Evolutionary conservation across 495 filamentous ascomycete species (phyloP), one percentile per base, ranked within the genome.

Genomic region (Penicillium canescens): DNA sequence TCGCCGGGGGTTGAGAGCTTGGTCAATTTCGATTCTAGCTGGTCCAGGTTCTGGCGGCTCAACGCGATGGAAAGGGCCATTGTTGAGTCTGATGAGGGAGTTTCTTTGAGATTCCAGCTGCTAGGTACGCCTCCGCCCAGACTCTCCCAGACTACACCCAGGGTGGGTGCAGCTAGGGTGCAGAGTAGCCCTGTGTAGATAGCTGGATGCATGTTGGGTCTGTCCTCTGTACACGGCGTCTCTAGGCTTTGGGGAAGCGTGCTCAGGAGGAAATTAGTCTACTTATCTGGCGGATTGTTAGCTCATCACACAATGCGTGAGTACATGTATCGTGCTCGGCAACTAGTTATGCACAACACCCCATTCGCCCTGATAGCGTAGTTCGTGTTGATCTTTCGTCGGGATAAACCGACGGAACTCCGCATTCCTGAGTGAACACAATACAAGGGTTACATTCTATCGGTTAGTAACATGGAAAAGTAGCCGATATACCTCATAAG

Each of bases 1-100:
- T 77, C 61, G 10, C 77, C 77, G 3, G 83, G 83, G 8, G 82
- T 83, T 1, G 83, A 84, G 18, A 86, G 70, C 39, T 79, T 72
- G 20, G 76, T 63, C 50, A 85, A 65, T 38, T 74, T 77, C 33
- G 73, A 70, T 67, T 84, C 78, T 7, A 86, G 63, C 46, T 81
- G 77, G n/a, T 73, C 77, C 9, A 80, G 55, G 42, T 78, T 82
- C 55, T 81, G 70, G 59, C 77, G 73, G 13, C 52, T 57, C 31
- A 80, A 62, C 33, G 68, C 75, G 54, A 81, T 68, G 14, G 68
- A 66, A 34, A 82, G 58, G 1, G 52, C 18, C 37, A 63, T 63
- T 11, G 52, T 54, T 4, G 52, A 50, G 50, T 54, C 39, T 0
- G 38, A 33, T 12, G 56, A 33, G 16, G 60, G 60, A 16, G 60